phyloP scores from a whole-genome alignment of 164 flowering plant genomes.

The Vitis labrusca region DNA sequence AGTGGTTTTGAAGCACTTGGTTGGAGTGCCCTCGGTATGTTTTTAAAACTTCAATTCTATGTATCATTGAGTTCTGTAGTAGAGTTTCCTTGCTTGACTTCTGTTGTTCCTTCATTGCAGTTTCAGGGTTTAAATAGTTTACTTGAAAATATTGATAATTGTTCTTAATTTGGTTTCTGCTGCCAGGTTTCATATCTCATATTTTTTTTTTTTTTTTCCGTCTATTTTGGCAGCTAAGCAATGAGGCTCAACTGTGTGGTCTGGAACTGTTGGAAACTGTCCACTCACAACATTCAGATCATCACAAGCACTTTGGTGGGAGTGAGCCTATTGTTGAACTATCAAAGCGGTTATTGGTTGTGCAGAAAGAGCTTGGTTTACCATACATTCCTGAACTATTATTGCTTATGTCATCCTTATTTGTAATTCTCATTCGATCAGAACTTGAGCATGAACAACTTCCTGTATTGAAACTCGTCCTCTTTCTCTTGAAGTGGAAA shows the following conservation, averaged over 20 bases:
- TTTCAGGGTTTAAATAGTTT: too few species aligned
- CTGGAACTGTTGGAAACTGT: slow-evolving; percentile 58
- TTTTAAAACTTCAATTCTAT: neutral
- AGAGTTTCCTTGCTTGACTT: neutral
- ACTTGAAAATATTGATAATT: neutral
- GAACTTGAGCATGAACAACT: slow-evolving; percentile 87
- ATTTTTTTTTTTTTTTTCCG: slow-evolving; percentile 1
- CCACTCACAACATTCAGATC: slow-evolving; percentile 40
- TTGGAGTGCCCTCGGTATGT: slow-evolving; percentile 52
- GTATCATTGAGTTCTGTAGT: neutral
- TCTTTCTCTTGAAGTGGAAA: slow-evolving; percentile 73
- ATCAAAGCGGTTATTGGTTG: slow-evolving; percentile 44
- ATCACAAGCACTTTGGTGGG: slow-evolving; percentile 27
- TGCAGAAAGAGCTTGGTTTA: slow-evolving; percentile 64
- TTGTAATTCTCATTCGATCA: slow-evolving; percentile 44
- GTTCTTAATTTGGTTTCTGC: neutral
- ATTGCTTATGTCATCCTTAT: slow-evolving; percentile 44
- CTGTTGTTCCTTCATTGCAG: too few species aligned
- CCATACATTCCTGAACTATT: slow-evolving; percentile 45
- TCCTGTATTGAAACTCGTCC: slow-evolving; percentile 52
- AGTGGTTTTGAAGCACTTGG: slow-evolving; percentile 52
- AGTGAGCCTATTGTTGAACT: slow-evolving; percentile 52
- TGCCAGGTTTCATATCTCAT: neutral
- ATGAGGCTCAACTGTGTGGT: slow-evolving; percentile 56
- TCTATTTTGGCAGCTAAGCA: slow-evolving; percentile 35